These are phyloP conservation scores for Lentinula edodes DNA, from an alignment of 768 basidiomycete species.

Conservation along the genomic window DNA sequence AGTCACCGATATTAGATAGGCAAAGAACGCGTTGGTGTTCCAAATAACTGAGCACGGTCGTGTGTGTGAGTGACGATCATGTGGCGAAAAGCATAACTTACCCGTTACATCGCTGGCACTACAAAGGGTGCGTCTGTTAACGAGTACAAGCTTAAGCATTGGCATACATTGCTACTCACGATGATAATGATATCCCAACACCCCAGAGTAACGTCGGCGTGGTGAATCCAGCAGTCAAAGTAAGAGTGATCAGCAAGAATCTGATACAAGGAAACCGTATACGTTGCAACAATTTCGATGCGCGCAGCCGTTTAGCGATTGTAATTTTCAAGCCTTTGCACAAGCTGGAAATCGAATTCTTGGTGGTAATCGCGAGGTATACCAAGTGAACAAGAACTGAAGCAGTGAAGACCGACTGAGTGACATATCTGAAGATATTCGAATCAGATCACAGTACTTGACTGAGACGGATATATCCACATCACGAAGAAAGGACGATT, in stretches of 20 bases:
- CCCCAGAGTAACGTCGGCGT: neutral
- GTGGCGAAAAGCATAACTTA: neutral
- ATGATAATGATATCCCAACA: neutral
- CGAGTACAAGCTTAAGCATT: no score
- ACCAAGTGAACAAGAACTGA: neutral
- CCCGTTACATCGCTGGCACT: constrained; percentile 4
- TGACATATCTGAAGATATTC: neutral
- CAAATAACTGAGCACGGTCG: neutral
- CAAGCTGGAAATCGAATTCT: neutral
- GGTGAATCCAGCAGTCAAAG: neutral
- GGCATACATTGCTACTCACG: neutral
- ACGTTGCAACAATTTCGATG: no score
- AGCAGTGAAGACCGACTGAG: neutral
- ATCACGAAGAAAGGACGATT: neutral
- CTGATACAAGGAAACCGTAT: neutral
- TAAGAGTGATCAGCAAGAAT: neutral
- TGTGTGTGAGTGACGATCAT: neutral
- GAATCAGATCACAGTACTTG: neutral
- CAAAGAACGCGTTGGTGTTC: constrained; percentile 2
- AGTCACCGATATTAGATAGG: neutral
- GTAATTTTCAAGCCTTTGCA: neutral
- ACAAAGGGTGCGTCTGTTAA: neutral
- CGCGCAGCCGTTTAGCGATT: neutral
- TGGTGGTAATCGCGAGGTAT: neutral
- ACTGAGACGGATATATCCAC: neutral